Evolutionary conservation across 257 asterid genomes (phyloP).

Genomic region (Euphrasia confusa): DNA sequence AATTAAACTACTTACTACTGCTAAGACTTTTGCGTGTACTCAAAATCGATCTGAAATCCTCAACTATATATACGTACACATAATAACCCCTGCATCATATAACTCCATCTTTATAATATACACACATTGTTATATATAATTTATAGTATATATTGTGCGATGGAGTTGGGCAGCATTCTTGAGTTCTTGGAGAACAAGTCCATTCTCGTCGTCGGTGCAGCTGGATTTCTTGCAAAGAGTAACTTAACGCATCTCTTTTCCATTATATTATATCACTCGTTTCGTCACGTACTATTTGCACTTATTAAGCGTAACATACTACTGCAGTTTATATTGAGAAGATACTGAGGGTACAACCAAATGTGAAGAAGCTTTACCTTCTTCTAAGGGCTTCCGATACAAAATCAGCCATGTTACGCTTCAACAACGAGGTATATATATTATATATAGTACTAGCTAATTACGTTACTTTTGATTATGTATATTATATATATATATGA

Average conservation of each 20-base stretch:
- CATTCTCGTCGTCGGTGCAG: slow-evolving; percentile 70
- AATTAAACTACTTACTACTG: slow-evolving; percentile 4
- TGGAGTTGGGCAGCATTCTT: slow-evolving; percentile 63
- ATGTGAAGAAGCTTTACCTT: slow-evolving; percentile 76
- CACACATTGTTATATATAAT: no score
- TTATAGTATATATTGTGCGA: slow-evolving; percentile 16
- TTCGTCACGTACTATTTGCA: neutral
- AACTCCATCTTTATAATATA: no score
- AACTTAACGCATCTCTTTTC: slow-evolving; percentile 1
- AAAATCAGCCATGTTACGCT: slow-evolving; percentile 60
- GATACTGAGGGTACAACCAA: slow-evolving; percentile 73
- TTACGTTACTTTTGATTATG: neutral
- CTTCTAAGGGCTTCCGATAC: slow-evolving; percentile 74
- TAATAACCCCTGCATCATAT: no score
- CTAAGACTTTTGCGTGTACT: slow-evolving; percentile 22
- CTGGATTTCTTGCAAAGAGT: slow-evolving; percentile 92
- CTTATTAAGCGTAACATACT: neutral
- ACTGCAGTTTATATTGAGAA: slow-evolving; percentile 79
- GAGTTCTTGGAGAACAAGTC: slow-evolving; percentile 47
- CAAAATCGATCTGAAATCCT: neutral
- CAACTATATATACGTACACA: slow-evolving; percentile 4
- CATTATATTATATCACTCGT: no score
- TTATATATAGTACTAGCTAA: neutral
- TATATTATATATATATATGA: no score
- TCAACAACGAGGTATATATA: slow-evolving; percentile 54